These are phyloP conservation scores for Castanea mollissima DNA, from an alignment of 306 rosid species.

Conservation along the genomic window DNA sequence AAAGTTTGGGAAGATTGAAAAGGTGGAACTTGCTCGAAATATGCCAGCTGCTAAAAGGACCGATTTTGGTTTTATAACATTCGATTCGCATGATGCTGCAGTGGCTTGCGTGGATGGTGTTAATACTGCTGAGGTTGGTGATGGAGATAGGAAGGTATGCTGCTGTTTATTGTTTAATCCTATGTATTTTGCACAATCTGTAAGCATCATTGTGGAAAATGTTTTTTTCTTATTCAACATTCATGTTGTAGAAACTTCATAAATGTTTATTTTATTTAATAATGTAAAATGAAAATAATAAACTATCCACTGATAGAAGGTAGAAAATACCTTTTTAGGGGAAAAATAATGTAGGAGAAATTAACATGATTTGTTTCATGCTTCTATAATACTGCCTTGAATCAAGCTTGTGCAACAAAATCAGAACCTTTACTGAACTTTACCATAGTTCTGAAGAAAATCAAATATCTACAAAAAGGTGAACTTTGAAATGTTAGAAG, in stretches of 20 bases:
- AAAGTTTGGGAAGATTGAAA: conserved; percentile 8
- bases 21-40: conserved; percentile 9
- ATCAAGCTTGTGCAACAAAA: neutral
- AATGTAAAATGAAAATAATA: neutral
- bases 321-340: neutral
- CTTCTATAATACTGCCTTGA: neutral
- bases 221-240: neutral
- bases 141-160: conserved; percentile 9
- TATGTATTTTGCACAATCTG: neutral
- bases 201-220: neutral
- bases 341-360: neutral
- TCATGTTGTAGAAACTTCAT: neutral
- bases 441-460: neutral
- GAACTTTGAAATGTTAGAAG: neutral
- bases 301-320: neutral
- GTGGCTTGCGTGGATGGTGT: conserved; percentile 3
- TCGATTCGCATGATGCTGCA: neutral
- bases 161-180: neutral
- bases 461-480: neutral
- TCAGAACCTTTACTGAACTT: neutral
- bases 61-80: conserved; percentile 8
- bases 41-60: conserved; percentile 13
- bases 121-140: neutral
- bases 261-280: neutral
- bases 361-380: neutral